phyloP scores from a whole-genome alignment of 78 protist species.

The Acrasis kona region DNA sequence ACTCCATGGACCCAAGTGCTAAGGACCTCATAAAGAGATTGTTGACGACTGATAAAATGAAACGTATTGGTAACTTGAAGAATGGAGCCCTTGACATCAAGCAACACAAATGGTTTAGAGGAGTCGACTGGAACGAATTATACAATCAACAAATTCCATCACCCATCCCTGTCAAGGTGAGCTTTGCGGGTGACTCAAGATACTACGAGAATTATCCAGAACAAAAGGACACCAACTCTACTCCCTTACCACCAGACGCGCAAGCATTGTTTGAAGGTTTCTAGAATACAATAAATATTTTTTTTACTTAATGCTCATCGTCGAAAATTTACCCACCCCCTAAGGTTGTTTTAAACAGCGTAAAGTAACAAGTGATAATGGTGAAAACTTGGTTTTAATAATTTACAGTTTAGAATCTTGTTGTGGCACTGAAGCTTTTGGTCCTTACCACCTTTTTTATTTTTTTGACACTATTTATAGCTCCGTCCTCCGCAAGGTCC shows the following conservation, averaged over 20 bases:
- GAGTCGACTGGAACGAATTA: slow-evolving; percentile 30
- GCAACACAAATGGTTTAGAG: slow-evolving; percentile 35
- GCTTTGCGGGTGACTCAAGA: slow-evolving; percentile 14
- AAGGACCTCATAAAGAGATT: slow-evolving; percentile 20
- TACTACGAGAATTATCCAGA: slow-evolving; percentile 25
- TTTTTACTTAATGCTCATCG: no score
- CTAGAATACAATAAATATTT: background rate
- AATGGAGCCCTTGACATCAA: slow-evolving; percentile 84
- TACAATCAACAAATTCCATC: slow-evolving; percentile 5
- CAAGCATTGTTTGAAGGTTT: background rate
- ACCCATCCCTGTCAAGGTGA: slow-evolving; percentile 19
- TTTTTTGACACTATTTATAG: no score
- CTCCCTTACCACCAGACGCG: background rate
- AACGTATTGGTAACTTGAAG: slow-evolving; percentile 37
- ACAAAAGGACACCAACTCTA: background rate
- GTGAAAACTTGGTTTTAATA: no score
- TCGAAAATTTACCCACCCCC: no score
- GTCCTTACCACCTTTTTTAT: no score
- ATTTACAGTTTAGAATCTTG: no score
- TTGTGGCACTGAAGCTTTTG: no score
- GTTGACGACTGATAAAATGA: slow-evolving; percentile 6
- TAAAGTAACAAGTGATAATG: no score
- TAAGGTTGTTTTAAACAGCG: no score
- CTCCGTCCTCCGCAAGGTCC: no score
- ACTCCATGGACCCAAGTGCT: slow-evolving; percentile 58